Evolutionary conservation across 495 filamentous ascomycete genomes (phyloP).

Genomic region (Trichoderma virens): DNA sequence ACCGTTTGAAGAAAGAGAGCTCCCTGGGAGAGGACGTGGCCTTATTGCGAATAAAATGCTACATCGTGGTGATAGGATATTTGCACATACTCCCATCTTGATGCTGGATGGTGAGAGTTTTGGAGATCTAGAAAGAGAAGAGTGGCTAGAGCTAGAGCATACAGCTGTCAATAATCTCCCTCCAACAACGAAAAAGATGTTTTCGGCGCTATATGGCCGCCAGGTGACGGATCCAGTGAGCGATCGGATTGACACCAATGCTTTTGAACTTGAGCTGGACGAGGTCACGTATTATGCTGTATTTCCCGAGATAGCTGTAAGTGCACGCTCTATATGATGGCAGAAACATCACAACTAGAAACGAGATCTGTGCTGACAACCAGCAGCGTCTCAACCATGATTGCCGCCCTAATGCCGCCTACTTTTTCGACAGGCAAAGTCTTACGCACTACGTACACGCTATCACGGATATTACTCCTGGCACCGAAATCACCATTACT

Average conservation of each 20-base stretch:
- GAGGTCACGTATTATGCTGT: conserved; percentile 9
- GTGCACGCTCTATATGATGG: neutral
- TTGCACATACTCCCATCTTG: neutral
- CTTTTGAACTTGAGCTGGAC: conserved; percentile 21
- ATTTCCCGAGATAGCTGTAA: conserved; percentile 20
- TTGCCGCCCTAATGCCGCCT: conserved; percentile 37
- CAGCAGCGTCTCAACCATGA: conserved; percentile 33
- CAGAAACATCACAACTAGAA: neutral
- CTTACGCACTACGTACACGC: conserved; percentile 32
- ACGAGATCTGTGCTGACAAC: neutral
- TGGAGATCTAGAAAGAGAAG: neutral
- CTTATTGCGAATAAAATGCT: neutral
- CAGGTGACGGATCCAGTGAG: conserved; percentile 19
- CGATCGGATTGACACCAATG: conserved; percentile 24
- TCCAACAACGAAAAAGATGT: conserved; percentile 13
- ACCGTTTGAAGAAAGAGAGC: neutral
- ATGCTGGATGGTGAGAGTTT: conserved; percentile 1
- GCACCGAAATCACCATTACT: conserved; percentile 32
- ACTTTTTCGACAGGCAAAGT: conserved; percentile 28
- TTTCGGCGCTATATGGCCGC: conserved; percentile 13
- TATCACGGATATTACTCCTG: conserved; percentile 24
- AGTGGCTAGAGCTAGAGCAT: conserved; percentile 17
- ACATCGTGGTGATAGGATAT: neutral
- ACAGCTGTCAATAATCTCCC: conserved; percentile 18
- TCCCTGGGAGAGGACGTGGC: neutral